These are phyloP conservation scores for Smallanthus sonchifolius DNA, from an alignment of 129 eudicot species.

Conservation along the genomic window DNA sequence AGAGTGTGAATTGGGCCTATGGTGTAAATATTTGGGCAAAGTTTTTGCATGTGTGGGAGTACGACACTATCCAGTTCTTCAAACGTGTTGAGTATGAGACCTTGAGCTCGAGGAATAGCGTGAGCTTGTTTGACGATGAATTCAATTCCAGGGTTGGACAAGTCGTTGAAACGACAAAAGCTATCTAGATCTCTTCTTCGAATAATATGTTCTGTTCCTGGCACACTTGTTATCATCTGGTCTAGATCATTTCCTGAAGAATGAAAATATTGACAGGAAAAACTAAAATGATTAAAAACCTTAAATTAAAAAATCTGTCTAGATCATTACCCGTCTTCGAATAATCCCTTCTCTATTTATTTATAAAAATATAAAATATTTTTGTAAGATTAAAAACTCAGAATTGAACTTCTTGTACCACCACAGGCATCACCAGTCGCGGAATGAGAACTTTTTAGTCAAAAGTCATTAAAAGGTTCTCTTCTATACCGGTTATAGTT, in stretches of 20 bases:
- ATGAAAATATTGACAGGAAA: too few relatives aligned
- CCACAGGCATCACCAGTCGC: too few relatives aligned
- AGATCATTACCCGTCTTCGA: too few relatives aligned
- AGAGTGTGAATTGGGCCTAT: slow-evolving; percentile 35
- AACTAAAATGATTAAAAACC: too few relatives aligned
- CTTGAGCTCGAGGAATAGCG: slow-evolving; percentile 31
- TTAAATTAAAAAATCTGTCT: too few relatives aligned
- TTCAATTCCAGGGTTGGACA: slow-evolving; percentile 8
- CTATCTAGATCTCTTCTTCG: slow-evolving; percentile 37
- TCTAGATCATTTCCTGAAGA: slow-evolving; percentile 38
- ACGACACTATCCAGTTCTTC: slow-evolving; percentile 22
- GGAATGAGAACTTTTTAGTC: too few relatives aligned
- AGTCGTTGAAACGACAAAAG: slow-evolving; percentile 31
- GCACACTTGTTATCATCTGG: slow-evolving; percentile 15
- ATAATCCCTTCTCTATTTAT: too few relatives aligned
- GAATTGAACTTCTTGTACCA: too few relatives aligned
- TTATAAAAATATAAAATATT: too few relatives aligned
- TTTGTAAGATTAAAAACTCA: too few relatives aligned
- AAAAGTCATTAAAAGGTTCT: too few relatives aligned
- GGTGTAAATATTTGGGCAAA: slow-evolving; percentile 38
- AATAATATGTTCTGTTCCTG: slow-evolving; percentile 34
- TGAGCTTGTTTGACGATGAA: slow-evolving; percentile 18
- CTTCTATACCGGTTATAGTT: too few relatives aligned
- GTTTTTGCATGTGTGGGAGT: slow-evolving; percentile 24
- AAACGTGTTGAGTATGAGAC: slow-evolving; percentile 42